Percentiles rank a stretch among this genome's conserved stretches.
phyloP scores from a whole-genome alignment of 345 rosid genomes.

The Physaria fendleri region DNA sequence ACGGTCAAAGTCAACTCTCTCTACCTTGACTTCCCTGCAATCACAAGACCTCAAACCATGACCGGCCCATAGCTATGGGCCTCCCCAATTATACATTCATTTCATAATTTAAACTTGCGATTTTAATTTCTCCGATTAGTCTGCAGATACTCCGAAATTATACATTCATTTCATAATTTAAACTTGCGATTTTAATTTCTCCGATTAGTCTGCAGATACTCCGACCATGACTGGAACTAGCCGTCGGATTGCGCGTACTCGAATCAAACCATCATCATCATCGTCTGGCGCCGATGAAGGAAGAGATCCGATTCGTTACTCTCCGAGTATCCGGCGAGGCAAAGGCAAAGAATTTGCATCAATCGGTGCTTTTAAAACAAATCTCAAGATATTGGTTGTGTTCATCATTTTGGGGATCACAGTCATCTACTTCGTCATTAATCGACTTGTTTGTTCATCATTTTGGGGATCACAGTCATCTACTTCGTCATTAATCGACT shows the following conservation, averaged over 20 bases:
- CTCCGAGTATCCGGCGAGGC: slow-evolving; percentile 6
- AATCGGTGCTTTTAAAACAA: slow-evolving; percentile 26
- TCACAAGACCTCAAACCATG: background rate
- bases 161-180: background rate
- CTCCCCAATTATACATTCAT: too few species aligned
- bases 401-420: slow-evolving; percentile 13
- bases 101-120: background rate
- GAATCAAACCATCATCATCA: slow-evolving; percentile 40
- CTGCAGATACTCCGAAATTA: too few species aligned
- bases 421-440: slow-evolving; percentile 20
- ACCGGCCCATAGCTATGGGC: too few species aligned
- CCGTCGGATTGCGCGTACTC: slow-evolving; percentile 53
- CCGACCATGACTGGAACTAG: slow-evolving; percentile 54
- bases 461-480: slow-evolving; percentile 10
- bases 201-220: background rate
- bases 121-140: background rate
- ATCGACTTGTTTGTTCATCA: slow-evolving; percentile 15
- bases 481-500: slow-evolving; percentile 21
- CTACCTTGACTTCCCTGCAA: slow-evolving; percentile 3
- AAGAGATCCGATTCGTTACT: slow-evolving; percentile 19
- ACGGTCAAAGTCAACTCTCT: slow-evolving; percentile 19
- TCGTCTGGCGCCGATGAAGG: slow-evolving; percentile 16
- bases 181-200: background rate
- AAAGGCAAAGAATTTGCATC: slow-evolving; percentile 20
- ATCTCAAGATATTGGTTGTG: slow-evolving; percentile 15